phyloP scores from a whole-genome alignment of 257 asterid genomes.

The Voacanga thouarsii region DNA sequence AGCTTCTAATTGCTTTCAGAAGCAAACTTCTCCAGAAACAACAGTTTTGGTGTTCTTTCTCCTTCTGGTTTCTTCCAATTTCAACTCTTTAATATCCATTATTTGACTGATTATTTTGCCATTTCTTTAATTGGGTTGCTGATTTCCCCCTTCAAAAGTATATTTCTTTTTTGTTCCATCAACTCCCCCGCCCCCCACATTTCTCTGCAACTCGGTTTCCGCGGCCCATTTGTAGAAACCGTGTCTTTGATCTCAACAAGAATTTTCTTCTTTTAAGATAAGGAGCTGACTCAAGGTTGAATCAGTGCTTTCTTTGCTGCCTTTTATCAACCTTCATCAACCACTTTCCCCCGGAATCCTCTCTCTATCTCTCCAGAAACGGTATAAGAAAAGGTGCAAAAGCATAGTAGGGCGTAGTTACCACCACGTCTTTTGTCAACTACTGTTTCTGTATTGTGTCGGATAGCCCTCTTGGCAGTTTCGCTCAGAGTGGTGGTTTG shows the following conservation, averaged over 20 bases:
- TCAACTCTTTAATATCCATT: not conserved
- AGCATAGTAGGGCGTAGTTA: not conserved
- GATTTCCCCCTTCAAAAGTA: not conserved
- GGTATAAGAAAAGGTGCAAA: not conserved
- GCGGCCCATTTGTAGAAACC: not conserved
- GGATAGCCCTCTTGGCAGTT: not conserved
- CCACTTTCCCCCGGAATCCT: not conserved
- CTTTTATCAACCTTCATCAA: not conserved
- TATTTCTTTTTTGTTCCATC: not conserved
- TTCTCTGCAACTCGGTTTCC: not conserved
- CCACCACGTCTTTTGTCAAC: not conserved
- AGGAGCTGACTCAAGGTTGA: not conserved
- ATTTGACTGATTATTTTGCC: not conserved
- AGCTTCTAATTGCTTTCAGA: not conserved
- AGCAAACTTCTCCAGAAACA: not conserved
- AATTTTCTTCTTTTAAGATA: not conserved
- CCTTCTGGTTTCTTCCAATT: not conserved
- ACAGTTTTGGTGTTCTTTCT: not conserved
- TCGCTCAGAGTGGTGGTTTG: not conserved
- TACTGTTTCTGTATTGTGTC: not conserved
- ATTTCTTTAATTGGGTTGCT: not conserved
- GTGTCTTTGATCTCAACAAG: not conserved
- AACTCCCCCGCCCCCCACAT: no score
- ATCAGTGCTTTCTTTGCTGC: not conserved
- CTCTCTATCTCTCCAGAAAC: not conserved